Evolutionary conservation across 2,329 filamentous ascomycete genomes (phyloP).

Genomic region (Septoria petroselini): DNA sequence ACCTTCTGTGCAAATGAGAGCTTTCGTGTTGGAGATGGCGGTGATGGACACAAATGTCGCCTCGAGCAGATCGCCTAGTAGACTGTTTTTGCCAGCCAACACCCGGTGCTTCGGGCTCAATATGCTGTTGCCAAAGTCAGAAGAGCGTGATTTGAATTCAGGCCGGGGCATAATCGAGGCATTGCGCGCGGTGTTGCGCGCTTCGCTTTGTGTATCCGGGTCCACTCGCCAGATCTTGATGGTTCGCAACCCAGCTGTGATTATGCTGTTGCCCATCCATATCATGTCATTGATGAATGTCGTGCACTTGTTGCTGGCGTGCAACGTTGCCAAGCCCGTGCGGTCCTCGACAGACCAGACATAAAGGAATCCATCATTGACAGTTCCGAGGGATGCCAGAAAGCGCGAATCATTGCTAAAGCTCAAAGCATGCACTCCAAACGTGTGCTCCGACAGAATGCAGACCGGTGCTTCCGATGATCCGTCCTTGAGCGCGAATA

Average conservation of each 20-base stretch:
- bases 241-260: slow-evolving; percentile 87
- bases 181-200: slow-evolving; percentile 20
- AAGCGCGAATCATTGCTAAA: slow-evolving; percentile 86
- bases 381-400: slow-evolving; percentile 80
- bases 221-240: slow-evolving; percentile 91
- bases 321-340: slow-evolving; percentile 72
- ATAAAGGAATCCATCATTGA: slow-evolving; percentile 92
- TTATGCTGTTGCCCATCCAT: slow-evolving; percentile 79
- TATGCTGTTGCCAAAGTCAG: slow-evolving; percentile 38
- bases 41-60: slow-evolving; percentile 78
- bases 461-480: slow-evolving; percentile 77
- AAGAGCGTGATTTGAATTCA: slow-evolving; percentile 35
- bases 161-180: slow-evolving; percentile 30
- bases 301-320: slow-evolving; percentile 90
- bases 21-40: slow-evolving; percentile 67
- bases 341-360: slow-evolving; percentile 84
- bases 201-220: slow-evolving; percentile 46
- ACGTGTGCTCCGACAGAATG: slow-evolving; percentile 83
- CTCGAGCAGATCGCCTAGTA: slow-evolving; percentile 78
- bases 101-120: slow-evolving; percentile 59
- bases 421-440: slow-evolving; percentile 81
- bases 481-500: slow-evolving; percentile 78
- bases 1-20: slow-evolving; percentile 80
- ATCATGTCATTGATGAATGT: slow-evolving; percentile 80
- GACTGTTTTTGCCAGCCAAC: slow-evolving; percentile 78